phyloP scores from a whole-genome alignment of 2,329 filamentous ascomycete species.

The Cucurbitaria berberidis region DNA sequence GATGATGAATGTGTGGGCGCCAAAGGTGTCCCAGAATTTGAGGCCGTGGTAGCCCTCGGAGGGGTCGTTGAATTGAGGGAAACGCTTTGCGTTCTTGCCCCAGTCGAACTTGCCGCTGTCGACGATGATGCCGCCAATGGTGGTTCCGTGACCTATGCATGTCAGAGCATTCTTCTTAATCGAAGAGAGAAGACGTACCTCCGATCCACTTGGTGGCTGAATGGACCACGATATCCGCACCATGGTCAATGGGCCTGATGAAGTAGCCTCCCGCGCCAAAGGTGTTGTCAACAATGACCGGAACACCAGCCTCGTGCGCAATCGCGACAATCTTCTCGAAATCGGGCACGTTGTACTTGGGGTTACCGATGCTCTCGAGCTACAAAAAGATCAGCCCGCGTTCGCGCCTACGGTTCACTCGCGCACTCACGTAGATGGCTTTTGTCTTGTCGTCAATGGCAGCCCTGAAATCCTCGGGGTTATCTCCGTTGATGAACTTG shows the following conservation, averaged over 20 bases:
- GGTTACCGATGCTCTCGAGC: slow-evolving; percentile 87
- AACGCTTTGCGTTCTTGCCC: slow-evolving; percentile 81
- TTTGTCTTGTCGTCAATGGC: slow-evolving; percentile 94
- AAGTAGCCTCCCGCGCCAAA: slow-evolving; percentile 94
- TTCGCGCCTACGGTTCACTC: neutral
- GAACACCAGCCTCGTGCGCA: slow-evolving; percentile 70
- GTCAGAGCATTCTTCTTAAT: neutral
- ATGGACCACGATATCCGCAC: slow-evolving; percentile 92
- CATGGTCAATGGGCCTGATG: slow-evolving; percentile 83
- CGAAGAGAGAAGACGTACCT: slow-evolving; percentile 51
- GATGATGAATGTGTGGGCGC: slow-evolving; percentile 80
- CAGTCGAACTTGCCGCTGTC: slow-evolving; percentile 94
- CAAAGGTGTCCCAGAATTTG: slow-evolving; percentile 94
- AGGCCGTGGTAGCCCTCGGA: slow-evolving; percentile 89
- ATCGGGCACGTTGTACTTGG: slow-evolving; percentile 90
- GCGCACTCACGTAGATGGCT: slow-evolving; percentile 73
- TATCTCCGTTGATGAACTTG: slow-evolving; percentile 86
- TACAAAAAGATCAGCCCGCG: slow-evolving; percentile 5
- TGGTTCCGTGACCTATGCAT: slow-evolving; percentile 73
- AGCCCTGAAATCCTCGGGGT: slow-evolving; percentile 76
- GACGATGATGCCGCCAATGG: slow-evolving; percentile 83
- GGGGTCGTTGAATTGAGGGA: slow-evolving; percentile 91
- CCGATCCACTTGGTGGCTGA: slow-evolving; percentile 98
- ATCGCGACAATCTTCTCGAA: slow-evolving; percentile 84
- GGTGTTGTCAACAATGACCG: slow-evolving; percentile 79